phyloP scores from a whole-genome alignment of 2,329 filamentous ascomycete genomes.

The Claviceps sp. region DNA sequence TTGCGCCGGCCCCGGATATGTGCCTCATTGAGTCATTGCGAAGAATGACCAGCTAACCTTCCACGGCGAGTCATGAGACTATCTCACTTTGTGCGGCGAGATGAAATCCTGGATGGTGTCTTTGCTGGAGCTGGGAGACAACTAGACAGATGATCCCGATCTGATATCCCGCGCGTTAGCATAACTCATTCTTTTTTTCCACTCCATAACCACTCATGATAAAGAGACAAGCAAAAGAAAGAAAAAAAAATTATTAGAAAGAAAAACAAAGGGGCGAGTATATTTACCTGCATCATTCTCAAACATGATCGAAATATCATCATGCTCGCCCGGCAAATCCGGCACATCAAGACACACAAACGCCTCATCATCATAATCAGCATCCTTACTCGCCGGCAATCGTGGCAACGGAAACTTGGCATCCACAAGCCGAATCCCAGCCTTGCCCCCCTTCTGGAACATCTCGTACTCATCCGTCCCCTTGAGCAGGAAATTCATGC shows the following conservation, averaged over 20 bases:
- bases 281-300: conserved; percentile 60
- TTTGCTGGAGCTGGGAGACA: conserved; percentile 45
- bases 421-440: conserved; percentile 67
- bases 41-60: too few species aligned
- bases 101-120: conserved; percentile 23
- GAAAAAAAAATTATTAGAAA: background rate
- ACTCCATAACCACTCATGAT: too few species aligned
- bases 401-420: conserved; percentile 79
- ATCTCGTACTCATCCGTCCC: conserved; percentile 71
- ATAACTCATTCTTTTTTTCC: too few species aligned
- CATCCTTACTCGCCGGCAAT: conserved; percentile 35
- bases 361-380: conserved; percentile 45
- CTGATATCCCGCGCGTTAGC: conserved; percentile 17
- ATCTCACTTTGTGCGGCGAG: conserved; percentile 13
- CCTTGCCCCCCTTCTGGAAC: conserved; percentile 50
- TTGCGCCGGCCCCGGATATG: too few species aligned
- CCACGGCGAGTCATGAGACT: background rate
- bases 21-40: too few species aligned
- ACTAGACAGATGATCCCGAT: conserved; percentile 38
- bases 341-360: conserved; percentile 80
- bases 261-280: conserved; percentile 8
- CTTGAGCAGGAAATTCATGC: conserved; percentile 80
- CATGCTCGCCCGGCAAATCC: conserved; percentile 82
- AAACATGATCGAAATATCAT: conserved; percentile 79
- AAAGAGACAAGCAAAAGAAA: background rate